A percentile compares a stretch with the other conserved stretches of the same genome.
Conservation (phyloP, 805 yeast genomes). For the Aciculoconidium aculeatum region DNA sequence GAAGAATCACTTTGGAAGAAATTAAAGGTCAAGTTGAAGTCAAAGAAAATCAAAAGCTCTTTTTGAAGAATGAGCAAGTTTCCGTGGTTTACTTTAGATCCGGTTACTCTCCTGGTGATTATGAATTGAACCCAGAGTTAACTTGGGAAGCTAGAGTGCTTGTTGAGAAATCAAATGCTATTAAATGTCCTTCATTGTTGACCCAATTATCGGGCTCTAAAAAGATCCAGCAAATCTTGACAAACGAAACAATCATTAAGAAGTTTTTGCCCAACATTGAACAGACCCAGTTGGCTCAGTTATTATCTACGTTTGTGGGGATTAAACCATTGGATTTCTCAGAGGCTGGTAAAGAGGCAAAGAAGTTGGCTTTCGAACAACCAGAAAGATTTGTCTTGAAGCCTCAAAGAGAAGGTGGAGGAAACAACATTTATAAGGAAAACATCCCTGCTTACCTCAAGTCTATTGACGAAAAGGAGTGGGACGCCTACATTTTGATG, state of each 20-base stretch:
- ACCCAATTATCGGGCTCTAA: conserved; percentile 93
- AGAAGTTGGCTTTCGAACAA: conserved; percentile 54
- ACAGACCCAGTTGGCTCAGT: conserved; percentile 21
- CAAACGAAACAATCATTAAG: conserved; percentile 44
- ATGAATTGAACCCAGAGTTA: conserved; percentile 42
- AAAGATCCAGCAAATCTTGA: conserved; percentile 85
- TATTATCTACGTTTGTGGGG: conserved; percentile 68
- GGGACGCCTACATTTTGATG: conserved; percentile 93
- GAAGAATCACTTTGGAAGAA: conserved; percentile 63
- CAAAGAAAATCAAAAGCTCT: conserved; percentile 40
- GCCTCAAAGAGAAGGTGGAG: conserved; percentile 99
- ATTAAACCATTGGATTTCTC: conserved; percentile 83
- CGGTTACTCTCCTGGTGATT: conserved; percentile 85
- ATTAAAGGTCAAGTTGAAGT: conserved; percentile 40
- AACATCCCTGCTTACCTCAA: conserved; percentile 74
- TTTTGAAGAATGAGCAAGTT: conserved; percentile 58
- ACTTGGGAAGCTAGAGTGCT: conserved; percentile 76
- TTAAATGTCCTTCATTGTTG: conserved; percentile 85
- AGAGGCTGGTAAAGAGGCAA: conserved; percentile 55
- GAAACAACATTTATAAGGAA: conserved; percentile 84
- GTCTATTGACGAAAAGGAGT: conserved; percentile 55
- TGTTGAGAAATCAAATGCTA: conserved; percentile 71
- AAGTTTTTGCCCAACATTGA: conserved; percentile 38
- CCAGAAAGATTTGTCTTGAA: conserved; percentile 80
- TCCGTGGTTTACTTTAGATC: conserved; percentile 87